Conservation (phyloP, 805 yeast genomes). For the Vanderwaltozyma yarrowii region DNA sequence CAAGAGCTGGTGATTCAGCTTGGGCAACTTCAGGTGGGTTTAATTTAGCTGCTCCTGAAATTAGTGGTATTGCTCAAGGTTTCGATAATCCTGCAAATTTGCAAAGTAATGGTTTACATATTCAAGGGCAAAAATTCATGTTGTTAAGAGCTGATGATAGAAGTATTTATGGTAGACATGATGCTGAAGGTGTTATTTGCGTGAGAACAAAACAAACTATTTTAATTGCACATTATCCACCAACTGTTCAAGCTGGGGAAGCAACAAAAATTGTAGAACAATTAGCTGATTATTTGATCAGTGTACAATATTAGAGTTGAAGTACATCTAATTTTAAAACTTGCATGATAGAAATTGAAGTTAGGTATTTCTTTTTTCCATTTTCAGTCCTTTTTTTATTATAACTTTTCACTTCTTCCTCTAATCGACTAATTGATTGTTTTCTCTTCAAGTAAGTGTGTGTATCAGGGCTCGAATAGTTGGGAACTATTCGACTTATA, state of each 20-base stretch:
- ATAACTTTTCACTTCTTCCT: no score
- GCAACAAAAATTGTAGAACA: slow-evolving; percentile 93
- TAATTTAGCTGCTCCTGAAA: slow-evolving; percentile 56
- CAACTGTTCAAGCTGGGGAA: slow-evolving; percentile 86
- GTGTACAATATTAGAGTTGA: slow-evolving; percentile 57
- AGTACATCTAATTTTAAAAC: not conserved
- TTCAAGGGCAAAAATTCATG: slow-evolving; percentile 80
- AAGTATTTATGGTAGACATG: slow-evolving; percentile 87
- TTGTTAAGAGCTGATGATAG: slow-evolving; percentile 83
- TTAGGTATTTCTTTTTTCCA: no score
- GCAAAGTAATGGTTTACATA: slow-evolving; percentile 79
- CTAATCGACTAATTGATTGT: no score
- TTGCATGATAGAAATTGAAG: not conserved
- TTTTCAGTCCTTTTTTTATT: no score
- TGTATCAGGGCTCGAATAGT: no score
- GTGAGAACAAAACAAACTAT: slow-evolving; percentile 93
- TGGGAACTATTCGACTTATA: no score
- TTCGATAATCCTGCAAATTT: slow-evolving; percentile 68
- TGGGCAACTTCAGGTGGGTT: slow-evolving; percentile 84
- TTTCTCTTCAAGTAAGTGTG: no score
- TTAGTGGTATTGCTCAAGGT: slow-evolving; percentile 64
- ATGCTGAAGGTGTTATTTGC: slow-evolving; percentile 77
- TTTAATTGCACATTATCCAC: slow-evolving; percentile 87
- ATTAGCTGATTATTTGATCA: slow-evolving; percentile 87
- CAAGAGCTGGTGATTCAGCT: slow-evolving; percentile 86